Evolutionary conservation across 345 rosid species (phyloP).

Genomic region (Euphorbia peplus): DNA sequence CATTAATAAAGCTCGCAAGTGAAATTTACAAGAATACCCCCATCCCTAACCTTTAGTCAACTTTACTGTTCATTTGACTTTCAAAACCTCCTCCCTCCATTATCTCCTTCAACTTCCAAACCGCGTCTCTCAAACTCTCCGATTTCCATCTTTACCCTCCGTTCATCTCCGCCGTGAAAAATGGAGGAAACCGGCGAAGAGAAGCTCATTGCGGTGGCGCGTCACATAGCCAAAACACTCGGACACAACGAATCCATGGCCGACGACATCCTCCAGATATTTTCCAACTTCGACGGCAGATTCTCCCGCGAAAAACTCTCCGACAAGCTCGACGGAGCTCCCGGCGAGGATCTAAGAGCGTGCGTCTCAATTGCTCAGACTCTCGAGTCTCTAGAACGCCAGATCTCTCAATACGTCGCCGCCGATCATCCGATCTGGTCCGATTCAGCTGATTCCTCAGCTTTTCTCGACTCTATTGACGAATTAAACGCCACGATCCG

Average conservation of each 20-base stretch:
- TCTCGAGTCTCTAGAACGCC: not conserved
- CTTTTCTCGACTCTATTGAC: not conserved
- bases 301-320: not conserved
- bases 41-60: not conserved
- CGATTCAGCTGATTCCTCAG: not conserved
- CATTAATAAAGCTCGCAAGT: not conserved
- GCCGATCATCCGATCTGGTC: conserved; percentile 3
- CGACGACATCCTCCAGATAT: conserved; percentile 86
- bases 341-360: not conserved
- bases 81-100: not conserved
- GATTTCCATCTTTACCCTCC: not conserved
- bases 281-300: conserved; percentile 75
- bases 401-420: not conserved
- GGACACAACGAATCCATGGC: conserved; percentile 84
- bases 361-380: not conserved
- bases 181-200: conserved; percentile 77
- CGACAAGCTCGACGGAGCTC: conserved; percentile 7
- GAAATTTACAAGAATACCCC: not conserved
- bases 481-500: not conserved
- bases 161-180: too few relatives aligned
- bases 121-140: not conserved
- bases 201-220: conserved; percentile 78
- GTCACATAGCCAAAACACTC: conserved; percentile 87
- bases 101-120: not conserved
- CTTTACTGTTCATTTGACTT: not conserved